Conservation (phyloP, 768 basidiomycete species). For the Mycena vulgaris region DNA sequence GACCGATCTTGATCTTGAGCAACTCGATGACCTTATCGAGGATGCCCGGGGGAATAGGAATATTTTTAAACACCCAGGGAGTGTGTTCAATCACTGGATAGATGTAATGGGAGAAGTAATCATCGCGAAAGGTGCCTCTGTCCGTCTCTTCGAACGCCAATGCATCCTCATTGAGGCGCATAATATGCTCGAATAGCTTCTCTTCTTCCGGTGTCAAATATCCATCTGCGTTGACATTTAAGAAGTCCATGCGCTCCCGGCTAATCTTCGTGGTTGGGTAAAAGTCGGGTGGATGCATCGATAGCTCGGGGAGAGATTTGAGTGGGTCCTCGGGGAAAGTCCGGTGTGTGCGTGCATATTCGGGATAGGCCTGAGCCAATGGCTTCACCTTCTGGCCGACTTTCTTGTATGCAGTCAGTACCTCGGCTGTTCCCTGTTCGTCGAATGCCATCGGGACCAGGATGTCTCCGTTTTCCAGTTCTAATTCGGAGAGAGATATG, state of each 20-base stretch:
- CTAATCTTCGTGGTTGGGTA: not conserved
- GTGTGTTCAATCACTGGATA: conserved; percentile 51
- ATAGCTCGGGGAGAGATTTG: not conserved
- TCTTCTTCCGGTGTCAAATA: not conserved
- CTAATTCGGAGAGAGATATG: no score
- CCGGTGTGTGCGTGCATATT: not conserved
- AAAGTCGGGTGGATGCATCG: not conserved
- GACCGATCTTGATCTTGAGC: conserved; percentile 49
- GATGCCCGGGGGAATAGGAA: conserved; percentile 55
- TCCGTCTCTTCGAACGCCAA: not conserved
- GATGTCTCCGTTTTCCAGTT: no score
- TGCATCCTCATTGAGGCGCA: not conserved
- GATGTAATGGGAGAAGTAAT: conserved; percentile 45
- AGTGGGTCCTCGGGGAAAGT: not conserved
- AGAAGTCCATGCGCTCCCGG: not conserved
- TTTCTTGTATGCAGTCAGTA: conserved; percentile 11
- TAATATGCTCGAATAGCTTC: not conserved
- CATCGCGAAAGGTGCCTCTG: not conserved
- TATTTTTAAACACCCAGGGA: conserved; percentile 53
- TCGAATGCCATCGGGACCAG: no score
- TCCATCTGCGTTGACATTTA: not conserved
- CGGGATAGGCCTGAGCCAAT: not conserved
- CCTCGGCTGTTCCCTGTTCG: not conserved
- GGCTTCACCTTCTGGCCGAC: conserved; percentile 11
- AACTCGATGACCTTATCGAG: conserved; percentile 47